These are phyloP conservation scores for Arctium lappa DNA, from an alignment of 129 eudicot species.

Conservation along the genomic window DNA sequence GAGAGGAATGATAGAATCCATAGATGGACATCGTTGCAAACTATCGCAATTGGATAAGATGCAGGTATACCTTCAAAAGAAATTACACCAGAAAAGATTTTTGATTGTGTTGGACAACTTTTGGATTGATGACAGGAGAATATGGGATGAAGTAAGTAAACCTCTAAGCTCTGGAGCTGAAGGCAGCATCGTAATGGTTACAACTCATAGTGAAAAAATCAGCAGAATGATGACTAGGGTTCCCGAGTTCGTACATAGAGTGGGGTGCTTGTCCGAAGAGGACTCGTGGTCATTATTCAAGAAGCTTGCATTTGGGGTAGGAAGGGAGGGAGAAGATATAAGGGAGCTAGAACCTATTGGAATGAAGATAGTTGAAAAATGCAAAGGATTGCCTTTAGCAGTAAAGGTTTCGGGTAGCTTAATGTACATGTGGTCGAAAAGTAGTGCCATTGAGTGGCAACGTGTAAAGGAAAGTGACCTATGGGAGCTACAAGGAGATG, in stretches of 20 bases:
- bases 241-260: neutral
- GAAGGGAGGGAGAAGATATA: neutral
- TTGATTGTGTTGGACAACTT: constrained; percentile 37
- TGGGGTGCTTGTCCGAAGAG: constrained; percentile 25
- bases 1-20: neutral
- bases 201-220: constrained; percentile 19
- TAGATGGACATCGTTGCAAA: neutral
- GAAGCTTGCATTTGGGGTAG: constrained; percentile 27
- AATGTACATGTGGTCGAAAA: constrained; percentile 11
- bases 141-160: constrained; percentile 26
- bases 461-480: neutral
- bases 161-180: constrained; percentile 23
- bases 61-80: constrained; percentile 8
- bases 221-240: constrained; percentile 21
- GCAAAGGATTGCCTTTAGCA: neutral
- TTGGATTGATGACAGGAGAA: constrained; percentile 27
- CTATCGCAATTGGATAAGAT: neutral
- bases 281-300: constrained; percentile 28
- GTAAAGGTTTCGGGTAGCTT: constrained; percentile 2
- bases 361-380: constrained; percentile 13
- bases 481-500: constrained; percentile 1
- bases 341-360: constrained; percentile 24
- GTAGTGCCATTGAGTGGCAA: neutral
- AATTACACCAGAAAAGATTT: constrained; percentile 18
- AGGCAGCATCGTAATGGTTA: constrained; percentile 22